A percentile compares a stretch with the other conserved stretches of the same genome.
Conservation (phyloP, 257 asterid species). For the Capsicum chinense region DNA sequence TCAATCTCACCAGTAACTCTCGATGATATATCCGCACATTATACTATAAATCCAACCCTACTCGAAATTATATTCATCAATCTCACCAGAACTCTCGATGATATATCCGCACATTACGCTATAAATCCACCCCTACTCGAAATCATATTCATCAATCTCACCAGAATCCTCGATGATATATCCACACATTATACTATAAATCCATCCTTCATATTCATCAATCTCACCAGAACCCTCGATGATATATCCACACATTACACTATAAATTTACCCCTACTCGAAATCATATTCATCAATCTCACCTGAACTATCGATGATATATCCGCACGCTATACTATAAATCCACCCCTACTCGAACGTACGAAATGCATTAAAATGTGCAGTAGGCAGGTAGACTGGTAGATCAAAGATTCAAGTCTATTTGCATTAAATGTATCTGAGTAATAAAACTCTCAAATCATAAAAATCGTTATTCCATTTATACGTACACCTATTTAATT, state of each 20-base stretch:
- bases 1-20: not conserved
- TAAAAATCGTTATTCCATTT: not conserved
- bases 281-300: not conserved
- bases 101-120: no score
- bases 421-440: not conserved
- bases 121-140: no score
- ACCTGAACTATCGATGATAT: not conserved
- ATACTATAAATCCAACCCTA: no score
- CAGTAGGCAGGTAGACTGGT: conserved; percentile 4
- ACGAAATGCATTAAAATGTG: not conserved
- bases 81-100: no score
- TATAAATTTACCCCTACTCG: no score
- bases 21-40: not conserved
- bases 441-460: not conserved
- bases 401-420: not conserved
- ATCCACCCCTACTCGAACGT: not conserved
- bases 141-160: no score
- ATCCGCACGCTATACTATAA: not conserved
- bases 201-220: no score
- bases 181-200: no score
- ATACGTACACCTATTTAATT: not conserved
- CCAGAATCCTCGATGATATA: no score
- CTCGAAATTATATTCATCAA: no score
- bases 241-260: no score
- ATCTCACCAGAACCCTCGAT: no score